Base-by-base conservation (phyloP, 1,139 yeast genomes). In the Saccharomycopsis hybrid region DNA sequence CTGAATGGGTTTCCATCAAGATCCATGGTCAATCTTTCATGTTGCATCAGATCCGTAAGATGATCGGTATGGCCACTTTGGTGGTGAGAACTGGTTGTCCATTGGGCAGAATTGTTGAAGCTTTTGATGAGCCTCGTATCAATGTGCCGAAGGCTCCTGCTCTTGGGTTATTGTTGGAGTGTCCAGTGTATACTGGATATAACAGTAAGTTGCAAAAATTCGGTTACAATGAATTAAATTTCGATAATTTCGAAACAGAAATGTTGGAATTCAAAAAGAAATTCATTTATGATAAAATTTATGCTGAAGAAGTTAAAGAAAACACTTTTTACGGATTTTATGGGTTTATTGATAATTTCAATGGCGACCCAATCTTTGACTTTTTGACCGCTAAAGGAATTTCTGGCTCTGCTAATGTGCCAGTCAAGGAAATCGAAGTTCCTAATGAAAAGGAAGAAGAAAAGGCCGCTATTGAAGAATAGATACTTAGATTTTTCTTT, bases 91-190 rank as follows among this genome's bases (percentile, higher is more conserved):
- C 94, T 25, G 92, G 96, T 18, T 79, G 92, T 61, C 96, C 97
- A 3, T 64, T 78, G 32, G 74, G 75, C 25, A 77, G 95, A 58
- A 86, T 92, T 56, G 64, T 71, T n/a, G 85, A 87, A 60, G 86
- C 95, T 3, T 92, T 88, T 62, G 80, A 81, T 2, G 74, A 80
- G 1, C 76, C 76, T 43, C 85, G 82, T 60, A 77, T 92, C 54
- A 89, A 89, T 62, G 86, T 92, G 57, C 99, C 99, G 49, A 94
- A 92, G 67, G 98, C 97, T 0, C 99, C 99, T 4, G 95, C 97
- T 37, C 72, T 92, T 56, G 99, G 99, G 0, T 72, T 92, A 53
- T 69, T 94, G 48, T 74, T 92, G 53, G 98, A 94, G 62, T 80
- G 85, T 53, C 98, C 98, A 0, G 95, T 90, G 9, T 92, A 87